Percentiles rank a stretch among this genome's conserved stretches.
These are phyloP conservation scores for Agarophyton chilense DNA, from an alignment of 23 red algal species.

Conservation along the genomic window DNA sequence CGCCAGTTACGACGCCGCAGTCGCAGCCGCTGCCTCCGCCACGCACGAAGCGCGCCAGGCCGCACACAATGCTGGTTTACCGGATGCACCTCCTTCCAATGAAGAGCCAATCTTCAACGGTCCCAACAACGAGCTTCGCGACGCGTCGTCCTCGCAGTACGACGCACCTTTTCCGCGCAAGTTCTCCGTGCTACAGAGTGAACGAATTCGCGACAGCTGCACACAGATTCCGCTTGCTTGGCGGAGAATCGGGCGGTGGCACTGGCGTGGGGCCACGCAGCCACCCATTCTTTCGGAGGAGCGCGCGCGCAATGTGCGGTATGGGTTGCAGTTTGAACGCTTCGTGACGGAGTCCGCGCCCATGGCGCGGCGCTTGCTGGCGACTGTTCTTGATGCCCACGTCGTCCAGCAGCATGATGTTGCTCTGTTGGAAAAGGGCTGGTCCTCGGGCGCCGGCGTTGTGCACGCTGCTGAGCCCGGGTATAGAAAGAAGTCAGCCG, in stretches of 20 bases:
- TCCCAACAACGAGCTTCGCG: constrained; percentile 24
- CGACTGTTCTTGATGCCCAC: constrained; percentile 38
- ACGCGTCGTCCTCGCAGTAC: not conserved
- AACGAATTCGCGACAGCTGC: constrained; percentile 23
- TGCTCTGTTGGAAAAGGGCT: not conserved
- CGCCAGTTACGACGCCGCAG: constrained; percentile 32
- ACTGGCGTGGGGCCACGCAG: constrained; percentile 25
- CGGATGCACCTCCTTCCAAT: constrained; percentile 5
- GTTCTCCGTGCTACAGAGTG: not conserved
- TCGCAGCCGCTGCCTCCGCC: constrained; percentile 26
- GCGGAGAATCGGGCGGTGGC: constrained; percentile 49
- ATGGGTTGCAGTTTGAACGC: constrained; percentile 43
- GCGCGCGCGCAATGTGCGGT: constrained; percentile 40
- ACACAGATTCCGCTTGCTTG: constrained; percentile 42
- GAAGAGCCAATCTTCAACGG: constrained; percentile 37
- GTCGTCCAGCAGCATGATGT: constrained; percentile 60
- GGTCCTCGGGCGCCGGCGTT: not conserved
- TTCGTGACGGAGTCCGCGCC: constrained; percentile 31
- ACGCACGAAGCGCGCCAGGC: constrained; percentile 22
- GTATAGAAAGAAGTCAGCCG: not conserved
- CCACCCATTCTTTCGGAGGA: constrained; percentile 25
- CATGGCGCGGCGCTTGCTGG: constrained; percentile 53
- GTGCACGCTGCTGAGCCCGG: not conserved
- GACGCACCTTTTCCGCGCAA: not conserved
- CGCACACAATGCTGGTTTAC: constrained; percentile 22